Base-by-base conservation (phyloP, 306 rosid species). In the Citrullus amarus region DNA sequence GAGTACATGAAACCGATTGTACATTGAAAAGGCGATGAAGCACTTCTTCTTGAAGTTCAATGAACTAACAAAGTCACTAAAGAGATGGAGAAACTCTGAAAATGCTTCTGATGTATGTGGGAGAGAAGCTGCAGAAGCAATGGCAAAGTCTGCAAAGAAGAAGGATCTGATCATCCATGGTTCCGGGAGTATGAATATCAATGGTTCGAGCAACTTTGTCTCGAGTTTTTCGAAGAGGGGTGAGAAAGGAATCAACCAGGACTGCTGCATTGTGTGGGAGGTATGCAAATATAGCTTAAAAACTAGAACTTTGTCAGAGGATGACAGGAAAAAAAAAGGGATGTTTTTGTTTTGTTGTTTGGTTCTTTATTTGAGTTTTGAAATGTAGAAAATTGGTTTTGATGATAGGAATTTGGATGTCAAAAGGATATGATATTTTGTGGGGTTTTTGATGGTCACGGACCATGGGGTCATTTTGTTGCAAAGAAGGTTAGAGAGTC, bases 181-280 rank as follows among this genome's bases (percentile, higher is more conserved):
- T 58, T 87, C 97, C 0, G 96, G 97, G 50, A 80, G 60, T 53
- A 76, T 95, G 43, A 80, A 86, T 69, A 86, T 78, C 1, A 84
- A 82, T 79, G 92, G 91, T 67, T 92, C 98, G 16, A 81, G 88
- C 76, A 92, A 92, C 84, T 86, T 92, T 38, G 95, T 93, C 79
- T 91, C 97, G 1, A 85, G 90, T 80, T 95, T 83, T 84, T 85
- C 96, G 6, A 95, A 86, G 83, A 88, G 83, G 82, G 98, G 97
- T 75, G 75, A 88, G 85, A 95, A 95, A 85, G 98, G 98, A 71
- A 50, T 84, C 59, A 95, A 95, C 86, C 98, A 95, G 71, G 98
- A 95, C 86, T 91, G 98, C 88, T 92, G 92, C 91, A 41, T 92
- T 77, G 98, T 92, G 25, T 95, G 98, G 98, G 97, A 95, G 98